phyloP scores from a whole-genome alignment of 2,329 filamentous ascomycete species.

The Zalaria sp. region DNA sequence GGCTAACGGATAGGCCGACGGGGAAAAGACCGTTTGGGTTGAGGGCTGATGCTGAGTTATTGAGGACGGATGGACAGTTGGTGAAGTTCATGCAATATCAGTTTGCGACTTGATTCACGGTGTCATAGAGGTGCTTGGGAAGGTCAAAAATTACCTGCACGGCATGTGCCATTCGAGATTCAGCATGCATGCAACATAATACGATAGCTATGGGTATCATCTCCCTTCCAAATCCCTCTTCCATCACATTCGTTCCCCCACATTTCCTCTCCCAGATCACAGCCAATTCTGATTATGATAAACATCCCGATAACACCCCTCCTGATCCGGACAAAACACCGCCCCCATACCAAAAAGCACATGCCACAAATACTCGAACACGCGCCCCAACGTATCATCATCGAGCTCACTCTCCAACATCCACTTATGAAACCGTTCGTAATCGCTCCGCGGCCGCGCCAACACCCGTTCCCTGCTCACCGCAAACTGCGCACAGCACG shows the following conservation, averaged over 20 bases:
- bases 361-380: conserved; percentile 55
- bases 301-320: not conserved
- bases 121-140: too few relatives aligned
- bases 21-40: conserved; percentile 11
- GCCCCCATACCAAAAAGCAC: conserved; percentile 2
- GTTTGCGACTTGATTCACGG: conserved; percentile 1
- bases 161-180: too few relatives aligned
- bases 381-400: conserved; percentile 37
- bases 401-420: conserved; percentile 39
- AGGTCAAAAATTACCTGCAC: too few relatives aligned
- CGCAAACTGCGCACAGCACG: conserved; percentile 42
- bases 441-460: conserved; percentile 36
- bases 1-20: conserved; percentile 6
- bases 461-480: conserved; percentile 40
- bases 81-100: conserved; percentile 13
- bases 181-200: too few relatives aligned
- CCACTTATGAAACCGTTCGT: conserved; percentile 45
- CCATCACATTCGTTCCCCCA: too few relatives aligned
- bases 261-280: too few relatives aligned
- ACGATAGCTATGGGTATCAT: too few relatives aligned
- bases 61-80: conserved; percentile 18
- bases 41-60: conserved; percentile 20
- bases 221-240: too few relatives aligned
- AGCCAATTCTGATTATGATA: not conserved
- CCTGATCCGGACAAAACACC: conserved; percentile 1